A percentile compares a stretch with the other conserved stretches of the same genome.
These are phyloP conservation scores for Scorias spongiosa DNA, from an alignment of 2,329 filamentous ascomycete genomes.

Conservation along the genomic window DNA sequence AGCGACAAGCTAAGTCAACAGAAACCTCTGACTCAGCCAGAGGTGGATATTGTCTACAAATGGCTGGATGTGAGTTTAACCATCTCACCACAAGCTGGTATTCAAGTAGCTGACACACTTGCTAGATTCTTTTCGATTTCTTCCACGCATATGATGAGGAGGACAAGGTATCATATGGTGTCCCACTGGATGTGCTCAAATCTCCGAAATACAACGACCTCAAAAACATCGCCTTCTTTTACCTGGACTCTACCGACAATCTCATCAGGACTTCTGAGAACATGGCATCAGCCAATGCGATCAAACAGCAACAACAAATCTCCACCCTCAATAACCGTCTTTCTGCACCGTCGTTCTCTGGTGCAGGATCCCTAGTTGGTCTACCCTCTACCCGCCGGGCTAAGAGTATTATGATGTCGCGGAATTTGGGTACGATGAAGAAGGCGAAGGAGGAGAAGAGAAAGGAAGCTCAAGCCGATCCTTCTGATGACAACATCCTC, in stretches of 20 bases:
- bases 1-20: conserved; percentile 89
- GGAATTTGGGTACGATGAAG: conserved; percentile 91
- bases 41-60: conserved; percentile 86
- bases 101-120: no score
- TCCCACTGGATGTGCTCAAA: conserved; percentile 81
- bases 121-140: conserved; percentile 65
- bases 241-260: conserved; percentile 82
- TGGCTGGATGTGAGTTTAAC: conserved; percentile 53
- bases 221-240: conserved; percentile 94
- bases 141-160: conserved; percentile 87
- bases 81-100: neutral
- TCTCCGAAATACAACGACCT: conserved; percentile 98
- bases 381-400: conserved; percentile 34
- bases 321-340: conserved; percentile 41
- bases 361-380: conserved; percentile 40
- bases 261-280: conserved; percentile 89
- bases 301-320: conserved; percentile 46
- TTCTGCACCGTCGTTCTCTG: conserved; percentile 45
- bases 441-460: conserved; percentile 92
- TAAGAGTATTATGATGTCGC: conserved; percentile 69
- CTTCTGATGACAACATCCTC: conserved; percentile 95
- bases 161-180: conserved; percentile 67
- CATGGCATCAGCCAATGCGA: conserved; percentile 78
- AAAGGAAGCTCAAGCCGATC: conserved; percentile 88
- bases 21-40: conserved; percentile 66